Base-by-base conservation (phyloP, 2,329 filamentous ascomycete species). In the Xylaria sp. region DNA sequence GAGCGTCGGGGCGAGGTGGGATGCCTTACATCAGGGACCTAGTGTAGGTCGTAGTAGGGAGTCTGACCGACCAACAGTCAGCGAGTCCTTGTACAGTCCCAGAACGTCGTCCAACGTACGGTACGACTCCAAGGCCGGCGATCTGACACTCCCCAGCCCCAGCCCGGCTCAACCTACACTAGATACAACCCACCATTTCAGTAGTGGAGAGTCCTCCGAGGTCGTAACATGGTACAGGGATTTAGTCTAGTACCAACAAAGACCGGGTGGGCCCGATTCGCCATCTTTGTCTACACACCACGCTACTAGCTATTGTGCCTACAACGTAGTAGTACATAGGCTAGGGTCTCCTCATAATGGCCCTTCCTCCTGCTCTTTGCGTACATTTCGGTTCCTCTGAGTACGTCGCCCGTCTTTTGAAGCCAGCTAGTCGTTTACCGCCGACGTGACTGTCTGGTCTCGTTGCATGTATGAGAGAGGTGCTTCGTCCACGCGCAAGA, bases 401-500 rank as follows among this genome's bases (percentile, higher is more conserved):
- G 17, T 40, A 40, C 53, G 44, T 58, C 49, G 43, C 48, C 41
- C 46, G 53, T 47, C 54, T 29, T 33, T 60, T 41, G 21, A 51
- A 44, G 51, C 33, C 46, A 40, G 25, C 44, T 60, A 58, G 38
- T 38, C 38, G 37, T 49, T 43, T 58, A 51, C 49, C 52, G 51
- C 44, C 56, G 47, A 49, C 61, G 48, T 40, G 58, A 63, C 21
- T 43, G 40, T 62, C 48, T 40, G 37, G 56, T 38, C 57, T 62
- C 54, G 63, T 60, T 69, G 66, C 62, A 67, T 67, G 65, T 68
- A 60, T 65, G 63, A 69, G 63, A 64, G 66, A 69, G 59, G 65
- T 61, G 60, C 67, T 63, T 67, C 64, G 62, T 68, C 51, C 65
- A 55, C 67, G 65, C 62, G 65, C 66, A 54, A 58, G 51, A 60